Evolutionary conservation across 441 rosid genomes (phyloP).

Genomic region (Populus hybrid): DNA sequence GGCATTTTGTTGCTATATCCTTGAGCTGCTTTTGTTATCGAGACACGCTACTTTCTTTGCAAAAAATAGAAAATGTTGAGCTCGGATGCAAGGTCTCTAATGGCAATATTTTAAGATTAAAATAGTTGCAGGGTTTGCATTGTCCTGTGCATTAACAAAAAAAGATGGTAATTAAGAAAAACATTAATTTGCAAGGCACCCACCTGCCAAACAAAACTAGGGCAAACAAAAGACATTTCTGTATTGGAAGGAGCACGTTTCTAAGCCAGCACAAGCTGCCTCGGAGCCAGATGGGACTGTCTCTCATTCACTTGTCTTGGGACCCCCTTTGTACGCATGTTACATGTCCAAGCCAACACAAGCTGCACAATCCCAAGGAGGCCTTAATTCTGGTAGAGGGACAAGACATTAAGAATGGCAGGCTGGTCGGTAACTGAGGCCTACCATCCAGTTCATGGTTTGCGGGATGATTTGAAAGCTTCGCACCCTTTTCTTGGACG

Average conservation of each 20-base stretch:
- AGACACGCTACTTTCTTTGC: background rate
- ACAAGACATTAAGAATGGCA: background rate
- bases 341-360: background rate
- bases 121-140: background rate
- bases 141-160: background rate
- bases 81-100: too few relatives aligned
- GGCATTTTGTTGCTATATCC: background rate
- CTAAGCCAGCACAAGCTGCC: background rate
- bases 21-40: background rate
- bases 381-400: background rate
- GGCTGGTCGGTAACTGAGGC: background rate
- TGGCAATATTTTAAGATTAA: too few relatives aligned
- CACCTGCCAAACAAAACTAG: background rate
- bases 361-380: too few relatives aligned
- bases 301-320: background rate
- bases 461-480: background rate
- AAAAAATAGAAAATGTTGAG: too few relatives aligned
- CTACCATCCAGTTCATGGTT: background rate
- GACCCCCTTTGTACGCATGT: background rate
- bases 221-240: background rate
- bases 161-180: too few relatives aligned
- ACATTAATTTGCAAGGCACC: background rate
- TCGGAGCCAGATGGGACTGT: background rate
- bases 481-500: background rate
- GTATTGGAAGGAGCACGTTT: background rate